Base-by-base conservation (phyloP, 73 alveolate species). In the Effrenium voratum region DNA sequence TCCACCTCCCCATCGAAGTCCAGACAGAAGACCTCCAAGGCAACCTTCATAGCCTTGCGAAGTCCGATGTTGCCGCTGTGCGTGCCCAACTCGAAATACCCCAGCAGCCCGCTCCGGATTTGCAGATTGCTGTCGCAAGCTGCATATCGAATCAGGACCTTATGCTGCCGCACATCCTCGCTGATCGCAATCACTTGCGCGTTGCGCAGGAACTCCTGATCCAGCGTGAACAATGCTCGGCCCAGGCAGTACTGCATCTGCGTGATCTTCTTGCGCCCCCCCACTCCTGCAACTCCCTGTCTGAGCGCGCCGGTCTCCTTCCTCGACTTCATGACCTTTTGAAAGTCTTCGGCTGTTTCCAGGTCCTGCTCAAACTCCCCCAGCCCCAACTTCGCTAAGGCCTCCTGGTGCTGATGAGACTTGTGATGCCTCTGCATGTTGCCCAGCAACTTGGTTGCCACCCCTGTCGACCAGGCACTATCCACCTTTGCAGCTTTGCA, bases 241-340 rank as follows among this genome's bases (percentile, higher is more conserved):
- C 59, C 59, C 49, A 77, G 41, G 22, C 66, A 38, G 16, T 36
- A 13, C 49, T 38, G 36, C 88, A 77, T 77, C 66, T 5, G 26
- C 34, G 88, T 77, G 66, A 43, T 44, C 41, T 77, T 77, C 41
- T 77, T 41, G 10, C 52, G 60, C 22, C 88, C 88, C 13, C 88
- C 88, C 59, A 77, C 45, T 12, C 43, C 88, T 19, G 59, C 34
- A 28, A 73, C 50, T 28, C 85, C 85, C 10, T 41, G 47, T 16
- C 52, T 12, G 32, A 73, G 41, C 50, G 85, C 85, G n/a, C n/a
- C n/a, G n/a, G n/a, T n/a, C n/a, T n/a, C n/a, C n/a, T n/a, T n/a
- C n/a, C n/a, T n/a, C n/a, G n/a, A n/a, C n/a, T n/a, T n/a, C n/a
- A n/a, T n/a, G n/a, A n/a, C n/a, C n/a, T n/a, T n/a, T n/a, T n/a